These are phyloP conservation scores for Neopestalotiopsis clavispora DNA, from an alignment of 2,329 filamentous ascomycete genomes.

Conservation along the genomic window DNA sequence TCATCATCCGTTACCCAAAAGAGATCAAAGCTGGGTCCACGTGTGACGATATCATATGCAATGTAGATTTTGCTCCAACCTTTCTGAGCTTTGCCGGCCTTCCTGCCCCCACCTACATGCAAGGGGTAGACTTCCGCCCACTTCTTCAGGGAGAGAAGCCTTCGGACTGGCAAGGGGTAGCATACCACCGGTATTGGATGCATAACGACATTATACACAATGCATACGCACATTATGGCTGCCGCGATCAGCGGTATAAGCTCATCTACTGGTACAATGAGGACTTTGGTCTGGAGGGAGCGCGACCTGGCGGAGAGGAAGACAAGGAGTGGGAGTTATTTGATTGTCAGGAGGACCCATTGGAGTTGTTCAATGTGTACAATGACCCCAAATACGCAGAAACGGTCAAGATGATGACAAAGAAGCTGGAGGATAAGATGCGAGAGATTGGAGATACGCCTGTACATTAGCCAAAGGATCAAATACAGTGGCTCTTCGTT, in stretches of 20 bases:
- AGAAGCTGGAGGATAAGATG: slow-evolving; percentile 53
- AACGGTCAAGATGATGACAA: slow-evolving; percentile 45
- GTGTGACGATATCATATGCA: slow-evolving; percentile 54
- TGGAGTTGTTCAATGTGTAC: slow-evolving; percentile 55
- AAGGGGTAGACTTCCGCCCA: slow-evolving; percentile 48
- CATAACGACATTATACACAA: slow-evolving; percentile 55
- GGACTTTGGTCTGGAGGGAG: slow-evolving; percentile 49
- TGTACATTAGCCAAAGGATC: neutral
- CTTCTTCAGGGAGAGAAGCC: slow-evolving; percentile 41
- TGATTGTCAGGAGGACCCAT: slow-evolving; percentile 53
- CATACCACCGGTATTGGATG: slow-evolving; percentile 63
- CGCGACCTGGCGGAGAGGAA: slow-evolving; percentile 44
- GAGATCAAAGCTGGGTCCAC: slow-evolving; percentile 44
- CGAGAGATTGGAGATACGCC: slow-evolving; percentile 54
- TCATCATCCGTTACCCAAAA: slow-evolving; percentile 50
- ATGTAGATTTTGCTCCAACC: slow-evolving; percentile 59
- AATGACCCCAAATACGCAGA: slow-evolving; percentile 40
- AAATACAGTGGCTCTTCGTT: too few relatives aligned
- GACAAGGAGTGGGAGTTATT: slow-evolving; percentile 58
- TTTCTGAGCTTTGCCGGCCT: slow-evolving; percentile 52
- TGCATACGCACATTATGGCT: slow-evolving; percentile 56
- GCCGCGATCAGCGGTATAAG: slow-evolving; percentile 55
- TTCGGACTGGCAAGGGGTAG: slow-evolving; percentile 52
- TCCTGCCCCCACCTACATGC: slow-evolving; percentile 53
- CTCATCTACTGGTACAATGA: slow-evolving; percentile 63